Base-by-base conservation (phyloP, 2,329 filamentous ascomycete species). In the Stagonosporopsis cucurbitacearum region DNA sequence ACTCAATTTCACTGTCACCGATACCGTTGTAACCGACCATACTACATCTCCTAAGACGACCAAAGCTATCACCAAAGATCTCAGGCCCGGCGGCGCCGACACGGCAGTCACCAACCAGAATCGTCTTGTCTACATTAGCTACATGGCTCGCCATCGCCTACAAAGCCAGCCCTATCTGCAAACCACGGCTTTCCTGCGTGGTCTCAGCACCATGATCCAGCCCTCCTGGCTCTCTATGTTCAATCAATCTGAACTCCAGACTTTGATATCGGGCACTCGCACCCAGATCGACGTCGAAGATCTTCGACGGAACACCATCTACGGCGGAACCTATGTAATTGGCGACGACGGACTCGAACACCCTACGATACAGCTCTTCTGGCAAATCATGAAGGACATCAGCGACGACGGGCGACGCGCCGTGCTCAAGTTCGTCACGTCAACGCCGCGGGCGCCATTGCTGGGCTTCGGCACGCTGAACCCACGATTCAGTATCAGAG, bases 151-250 rank as follows among this genome's bases (percentile, higher is more conserved):
- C 11, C 93, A 98, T 73, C 89, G 93, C 11, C 86, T 99, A 0
- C 87, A 92, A 51, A 82, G 85, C 1, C 95, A 98, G 70, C 90
- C 91, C 1, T 84, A 84, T 45, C 78, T 82, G n/a, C 92, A 97
- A 70, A 97, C 93, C 0, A 84, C 87, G 20, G 92, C 92, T 1
- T 99, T 99, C 74, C 83, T 99, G 7, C 87, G 87, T 52, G 95
- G 95, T 0, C 85, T 99, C 1, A 87, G 90, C 20, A 83, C 88
- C 62, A 96, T 99, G 70, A 95, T 99, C 62, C 89, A 93, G 55
- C 93, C 94, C 0, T 86, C 86, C 3, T 99, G 95, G 95, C 84
- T 99, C 4, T 92, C 89, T 67, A 98, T 99, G 95, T 99, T 99
- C 81, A 99, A 99, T 75, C 94, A 97, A 74, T 86, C 86, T 3